A percentile compares a stretch with the other conserved stretches of the same genome.
These are phyloP conservation scores for Pleurotus tuber-regium DNA, from an alignment of 768 basidiomycete species.

Conservation along the genomic window DNA sequence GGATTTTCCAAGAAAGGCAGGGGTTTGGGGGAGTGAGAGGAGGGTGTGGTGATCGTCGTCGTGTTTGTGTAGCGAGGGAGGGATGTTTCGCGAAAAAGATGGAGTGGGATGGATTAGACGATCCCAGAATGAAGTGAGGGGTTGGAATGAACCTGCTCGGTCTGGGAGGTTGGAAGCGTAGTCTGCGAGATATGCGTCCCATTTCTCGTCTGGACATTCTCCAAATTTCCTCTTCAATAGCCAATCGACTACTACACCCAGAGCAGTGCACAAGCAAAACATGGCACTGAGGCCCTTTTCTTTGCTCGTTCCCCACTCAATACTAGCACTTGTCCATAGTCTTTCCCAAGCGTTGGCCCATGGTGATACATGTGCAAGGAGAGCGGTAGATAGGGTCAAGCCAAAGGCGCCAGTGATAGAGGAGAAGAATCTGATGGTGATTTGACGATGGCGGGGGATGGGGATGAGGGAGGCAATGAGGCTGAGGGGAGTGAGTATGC, in stretches of 20 bases:
- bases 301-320: slow-evolving; percentile 49
- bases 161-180: slow-evolving; percentile 55
- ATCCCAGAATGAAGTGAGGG: slow-evolving; percentile 53
- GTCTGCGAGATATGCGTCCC: slow-evolving; percentile 63
- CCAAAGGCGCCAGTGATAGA: slow-evolving; percentile 60
- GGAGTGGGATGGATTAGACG: slow-evolving; percentile 18
- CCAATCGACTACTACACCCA: slow-evolving; percentile 54
- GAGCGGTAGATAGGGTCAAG: slow-evolving; percentile 47
- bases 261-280: slow-evolving; percentile 47
- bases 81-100: slow-evolving; percentile 15
- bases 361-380: slow-evolving; percentile 44
- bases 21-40: slow-evolving; percentile 20
- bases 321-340: slow-evolving; percentile 47
- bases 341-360: slow-evolving; percentile 68
- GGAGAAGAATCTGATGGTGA: slow-evolving; percentile 47
- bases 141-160: slow-evolving; percentile 58
- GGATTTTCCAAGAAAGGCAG: slow-evolving; percentile 20
- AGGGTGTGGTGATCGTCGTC: slow-evolving; percentile 5
- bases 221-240: slow-evolving; percentile 52
- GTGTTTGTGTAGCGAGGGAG: slow-evolving; percentile 12
- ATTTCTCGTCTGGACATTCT: slow-evolving; percentile 74
- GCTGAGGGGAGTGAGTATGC: slow-evolving; percentile 30
- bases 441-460: slow-evolving; percentile 41
- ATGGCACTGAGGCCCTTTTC: slow-evolving; percentile 62
- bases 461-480: slow-evolving; percentile 35